Evolutionary conservation across 768 basidiomycete genomes (phyloP), one percentile per base, ranked within the genome.

Genomic region (Hygrophorus pudorinus): DNA sequence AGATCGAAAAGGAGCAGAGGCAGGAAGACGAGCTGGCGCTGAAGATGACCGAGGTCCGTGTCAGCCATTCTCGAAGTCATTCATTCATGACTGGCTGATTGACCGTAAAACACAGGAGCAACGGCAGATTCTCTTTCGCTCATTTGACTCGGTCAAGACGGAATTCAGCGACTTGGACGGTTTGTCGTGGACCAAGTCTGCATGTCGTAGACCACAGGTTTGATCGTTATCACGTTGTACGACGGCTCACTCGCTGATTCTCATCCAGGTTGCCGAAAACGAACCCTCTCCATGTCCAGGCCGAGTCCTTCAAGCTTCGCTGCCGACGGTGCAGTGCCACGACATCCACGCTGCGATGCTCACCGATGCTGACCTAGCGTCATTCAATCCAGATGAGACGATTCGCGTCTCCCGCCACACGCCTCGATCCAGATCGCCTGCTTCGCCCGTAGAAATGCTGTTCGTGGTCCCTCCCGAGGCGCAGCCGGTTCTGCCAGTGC

Each of bases 151-250:
- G 4, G 78, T 79, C 28, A 79, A 80, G 48, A 71, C 71, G 6
- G 78, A 80, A 49, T 80, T 79, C 52, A 65, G 67, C 44, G 78
- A 80, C 56, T 66, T 80, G 12, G 78, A 80, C 44, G 78, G 78
- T 0, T 58, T 76, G 29, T 65, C 68, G 30, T 76, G 76, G 77
- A 7, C 24, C 7, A 24, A 24, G 7, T 24, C 24, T 24, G 24
- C 24, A 7, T 24, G 3, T 24, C 7, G 24, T 24, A 7, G 24
- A 24, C 24, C 7, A 3, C 24, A 24, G 24, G 24, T 24, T 3
- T 7, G 7, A 24, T 24, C 7, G 24, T 24, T 24, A 24, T 24
- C 7, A 24, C 24, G 24, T 7, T 24, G 24, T 24, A 24, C 24
- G 4, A 24, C n/a, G 24, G 7, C 24, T 24, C 24, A 24, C 7